Percentiles rank a stretch among this genome's conserved stretches.
Evolutionary conservation across 805 yeast genomes (phyloP).

Genomic region (Starmerella sp.): DNA sequence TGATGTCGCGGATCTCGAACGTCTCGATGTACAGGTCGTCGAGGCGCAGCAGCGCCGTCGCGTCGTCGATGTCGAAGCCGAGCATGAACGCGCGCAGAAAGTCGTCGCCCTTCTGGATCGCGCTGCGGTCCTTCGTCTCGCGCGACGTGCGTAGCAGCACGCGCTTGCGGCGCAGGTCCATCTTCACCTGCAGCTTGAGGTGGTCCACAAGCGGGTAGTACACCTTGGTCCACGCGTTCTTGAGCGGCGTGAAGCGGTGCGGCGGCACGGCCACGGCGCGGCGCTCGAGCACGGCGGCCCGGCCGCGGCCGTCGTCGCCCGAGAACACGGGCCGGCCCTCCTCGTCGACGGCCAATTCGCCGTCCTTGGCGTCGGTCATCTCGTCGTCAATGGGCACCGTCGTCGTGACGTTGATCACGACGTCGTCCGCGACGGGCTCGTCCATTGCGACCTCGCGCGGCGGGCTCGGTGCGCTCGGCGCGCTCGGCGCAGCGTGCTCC

Average conservation of each 20-base stretch:
- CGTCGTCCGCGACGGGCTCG: slow-evolving; percentile 29
- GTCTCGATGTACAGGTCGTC: slow-evolving; percentile 96
- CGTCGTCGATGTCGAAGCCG: slow-evolving; percentile 95
- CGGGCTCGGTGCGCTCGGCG: background rate
- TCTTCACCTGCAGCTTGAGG: slow-evolving; percentile 86
- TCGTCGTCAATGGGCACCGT: slow-evolving; percentile 26
- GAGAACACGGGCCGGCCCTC: slow-evolving; percentile 79
- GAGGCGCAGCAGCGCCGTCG: slow-evolving; percentile 83
- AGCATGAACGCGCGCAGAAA: slow-evolving; percentile 89
- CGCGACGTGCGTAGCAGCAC: slow-evolving; percentile 80
- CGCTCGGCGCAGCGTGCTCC: slow-evolving; percentile 18
- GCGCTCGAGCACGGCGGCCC: slow-evolving; percentile 66
- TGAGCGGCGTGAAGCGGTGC: slow-evolving; percentile 90
- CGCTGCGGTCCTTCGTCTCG: slow-evolving; percentile 79
- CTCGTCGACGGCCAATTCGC: slow-evolving; percentile 54
- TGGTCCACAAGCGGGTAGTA: slow-evolving; percentile 95
- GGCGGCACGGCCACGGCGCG: slow-evolving; percentile 93
- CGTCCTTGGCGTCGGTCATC: slow-evolving; percentile 22
- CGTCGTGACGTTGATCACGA: slow-evolving; percentile 38
- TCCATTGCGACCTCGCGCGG: slow-evolving; percentile 7
- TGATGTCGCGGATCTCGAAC: slow-evolving; percentile 93
- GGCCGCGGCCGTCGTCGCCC: slow-evolving; percentile 53
- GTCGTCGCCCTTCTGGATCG: slow-evolving; percentile 96
- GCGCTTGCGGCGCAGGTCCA: slow-evolving; percentile 71
- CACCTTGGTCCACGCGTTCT: slow-evolving; percentile 81